Percentiles rank a stretch among this genome's conserved stretches.
These are phyloP conservation scores for Starmerella apicola DNA, from an alignment of 805 yeast genomes.

Conservation along the genomic window DNA sequence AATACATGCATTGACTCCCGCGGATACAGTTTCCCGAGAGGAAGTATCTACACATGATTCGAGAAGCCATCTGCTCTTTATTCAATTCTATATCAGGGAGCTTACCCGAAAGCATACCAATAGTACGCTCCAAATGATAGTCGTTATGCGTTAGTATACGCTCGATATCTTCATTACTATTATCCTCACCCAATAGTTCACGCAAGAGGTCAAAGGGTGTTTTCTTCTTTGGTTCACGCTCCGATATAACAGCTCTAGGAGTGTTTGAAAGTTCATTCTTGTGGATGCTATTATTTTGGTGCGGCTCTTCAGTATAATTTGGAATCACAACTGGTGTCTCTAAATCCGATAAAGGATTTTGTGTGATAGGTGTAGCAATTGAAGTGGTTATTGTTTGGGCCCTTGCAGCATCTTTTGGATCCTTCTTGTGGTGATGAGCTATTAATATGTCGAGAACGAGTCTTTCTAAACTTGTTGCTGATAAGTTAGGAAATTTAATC, in stretches of 20 bases:
- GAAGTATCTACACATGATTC: constrained; percentile 32
- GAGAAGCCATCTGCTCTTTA: constrained; percentile 21
- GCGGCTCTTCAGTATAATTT: background rate
- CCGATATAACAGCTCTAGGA: background rate
- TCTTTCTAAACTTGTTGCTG: constrained; percentile 26
- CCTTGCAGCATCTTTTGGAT: constrained; percentile 11
- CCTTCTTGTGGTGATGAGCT: constrained; percentile 29
- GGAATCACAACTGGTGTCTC: background rate
- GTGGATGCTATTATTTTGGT: too few species aligned
- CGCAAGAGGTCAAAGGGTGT: constrained; percentile 31
- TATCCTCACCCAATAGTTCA: constrained; percentile 26
- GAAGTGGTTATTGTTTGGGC: constrained; percentile 2
- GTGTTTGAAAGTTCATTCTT: too few species aligned
- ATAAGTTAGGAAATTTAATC: constrained; percentile 13
- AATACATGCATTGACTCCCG: constrained; percentile 34
- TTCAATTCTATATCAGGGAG: constrained; percentile 4
- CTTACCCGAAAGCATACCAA: constrained; percentile 20
- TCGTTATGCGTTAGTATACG: constrained; percentile 30
- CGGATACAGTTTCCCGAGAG: constrained; percentile 34
- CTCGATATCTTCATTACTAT: constrained; percentile 28
- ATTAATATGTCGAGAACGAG: constrained; percentile 32
- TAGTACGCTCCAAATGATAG: constrained; percentile 26
- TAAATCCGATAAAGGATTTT: background rate
- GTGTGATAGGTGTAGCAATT: background rate
- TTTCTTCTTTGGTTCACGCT: background rate